These are phyloP conservation scores for Backusella australiensis DNA, from an alignment of 192 early-diverging fungal species.

Conservation along the genomic window DNA sequence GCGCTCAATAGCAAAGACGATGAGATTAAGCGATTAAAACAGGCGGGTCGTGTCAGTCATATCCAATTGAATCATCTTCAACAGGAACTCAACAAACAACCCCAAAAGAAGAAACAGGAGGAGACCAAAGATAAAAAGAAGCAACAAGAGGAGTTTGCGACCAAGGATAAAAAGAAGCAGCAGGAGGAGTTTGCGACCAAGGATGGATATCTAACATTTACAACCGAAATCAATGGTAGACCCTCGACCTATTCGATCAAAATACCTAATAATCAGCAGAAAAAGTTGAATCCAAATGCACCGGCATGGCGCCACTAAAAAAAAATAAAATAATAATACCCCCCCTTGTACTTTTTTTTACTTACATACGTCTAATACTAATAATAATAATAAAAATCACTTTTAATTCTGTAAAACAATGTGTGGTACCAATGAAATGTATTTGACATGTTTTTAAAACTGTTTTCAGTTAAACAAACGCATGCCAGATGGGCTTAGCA, in stretches of 20 bases:
- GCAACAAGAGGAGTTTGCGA: too few species aligned
- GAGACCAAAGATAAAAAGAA: neutral
- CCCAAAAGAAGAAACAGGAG: neutral
- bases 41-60: neutral
- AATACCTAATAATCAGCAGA: neutral
- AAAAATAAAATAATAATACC: neutral
- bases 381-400: neutral
- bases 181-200: neutral
- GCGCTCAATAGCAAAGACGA: neutral
- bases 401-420: neutral
- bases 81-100: neutral
- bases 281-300: neutral
- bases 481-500: neutral
- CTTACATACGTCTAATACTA: neutral
- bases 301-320: neutral
- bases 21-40: conserved; percentile 9
- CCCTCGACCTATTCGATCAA: conserved; percentile 13
- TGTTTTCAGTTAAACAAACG: neutral
- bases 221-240: conserved; percentile 15
- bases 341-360: neutral
- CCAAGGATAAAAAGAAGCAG: too few species aligned
- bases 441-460: neutral
- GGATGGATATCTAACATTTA: conserved; percentile 14
- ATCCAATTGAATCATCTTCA: conserved; percentile 17
- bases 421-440: neutral